Percentiles rank a stretch among this genome's conserved stretches.
phyloP scores from a whole-genome alignment of 768 basidiomycete species.

The Psilocybe azurescens region DNA sequence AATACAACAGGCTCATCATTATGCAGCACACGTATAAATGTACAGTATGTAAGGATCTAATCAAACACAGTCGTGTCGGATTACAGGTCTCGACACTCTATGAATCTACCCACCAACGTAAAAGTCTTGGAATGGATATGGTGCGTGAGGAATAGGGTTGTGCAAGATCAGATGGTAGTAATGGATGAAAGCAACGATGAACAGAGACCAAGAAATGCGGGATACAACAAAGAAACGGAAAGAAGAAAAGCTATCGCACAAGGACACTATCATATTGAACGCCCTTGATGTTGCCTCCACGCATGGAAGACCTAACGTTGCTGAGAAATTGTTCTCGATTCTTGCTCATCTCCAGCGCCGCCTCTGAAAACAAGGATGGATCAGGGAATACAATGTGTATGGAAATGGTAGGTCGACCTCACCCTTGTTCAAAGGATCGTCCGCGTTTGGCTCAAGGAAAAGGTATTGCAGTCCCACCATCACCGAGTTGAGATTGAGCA shows the following conservation, averaged over 20 bases:
- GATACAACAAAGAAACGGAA: slow-evolving; percentile 17
- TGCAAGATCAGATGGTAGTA: slow-evolving; percentile 35
- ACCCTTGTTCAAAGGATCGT: slow-evolving; percentile 99
- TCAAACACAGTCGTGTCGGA: slow-evolving; percentile 24
- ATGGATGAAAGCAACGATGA: slow-evolving; percentile 30
- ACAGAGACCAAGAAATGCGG: slow-evolving; percentile 23
- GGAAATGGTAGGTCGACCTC: slow-evolving; percentile 24
- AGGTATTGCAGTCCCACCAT: slow-evolving; percentile 99
- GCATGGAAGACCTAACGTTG: slow-evolving; percentile 90
- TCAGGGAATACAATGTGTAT: slow-evolving; percentile 12
- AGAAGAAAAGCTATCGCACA: slow-evolving; percentile 39
- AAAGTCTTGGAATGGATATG: slow-evolving; percentile 30
- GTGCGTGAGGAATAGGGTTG: slow-evolving; percentile 36
- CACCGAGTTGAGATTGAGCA: slow-evolving; percentile 95
- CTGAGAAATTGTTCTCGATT: slow-evolving; percentile 82
- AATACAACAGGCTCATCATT: slow-evolving; percentile 26
- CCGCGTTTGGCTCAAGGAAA: slow-evolving; percentile 98
- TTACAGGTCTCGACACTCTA: slow-evolving; percentile 35
- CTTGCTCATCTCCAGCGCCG: slow-evolving; percentile 91
- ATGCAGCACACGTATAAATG: slow-evolving; percentile 29
- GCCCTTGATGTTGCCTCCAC: slow-evolving; percentile 78
- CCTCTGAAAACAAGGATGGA: slow-evolving; percentile 61
- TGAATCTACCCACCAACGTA: slow-evolving; percentile 36
- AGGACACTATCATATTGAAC: slow-evolving; percentile 81
- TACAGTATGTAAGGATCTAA: slow-evolving; percentile 29